These are phyloP conservation scores for Phytopythium oedochilum DNA, from an alignment of 352 stramenopile species.

Conservation along the genomic window DNA sequence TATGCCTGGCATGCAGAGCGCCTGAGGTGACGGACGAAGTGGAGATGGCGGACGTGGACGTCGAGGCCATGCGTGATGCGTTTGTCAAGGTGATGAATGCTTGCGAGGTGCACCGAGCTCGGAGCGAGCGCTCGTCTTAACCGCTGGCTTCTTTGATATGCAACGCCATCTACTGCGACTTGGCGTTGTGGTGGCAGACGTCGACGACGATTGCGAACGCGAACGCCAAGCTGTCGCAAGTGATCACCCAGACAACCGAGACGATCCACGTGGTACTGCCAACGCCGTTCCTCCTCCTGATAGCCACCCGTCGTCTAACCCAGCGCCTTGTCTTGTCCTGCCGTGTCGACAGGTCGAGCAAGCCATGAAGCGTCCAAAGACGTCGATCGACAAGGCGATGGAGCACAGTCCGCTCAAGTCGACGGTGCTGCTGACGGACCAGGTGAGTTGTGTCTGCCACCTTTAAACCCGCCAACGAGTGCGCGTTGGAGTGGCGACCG, in stretches of 20 bases:
- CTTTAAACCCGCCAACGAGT: neutral
- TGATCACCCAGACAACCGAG: conserved; percentile 54
- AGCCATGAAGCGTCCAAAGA: conserved; percentile 77
- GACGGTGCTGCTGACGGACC: conserved; percentile 30
- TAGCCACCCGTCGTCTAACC: neutral
- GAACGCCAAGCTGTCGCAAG: conserved; percentile 47
- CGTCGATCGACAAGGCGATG: conserved; percentile 63
- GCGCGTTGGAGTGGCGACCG: neutral
- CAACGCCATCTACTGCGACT: neutral
- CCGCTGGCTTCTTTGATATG: neutral
- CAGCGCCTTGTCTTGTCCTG: neutral
- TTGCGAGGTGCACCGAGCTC: neutral
- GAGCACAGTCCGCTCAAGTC: conserved; percentile 62
- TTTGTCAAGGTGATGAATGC: conserved; percentile 39
- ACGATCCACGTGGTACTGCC: conserved; percentile 62
- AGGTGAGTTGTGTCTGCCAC: conserved; percentile 13
- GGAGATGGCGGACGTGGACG: conserved; percentile 32
- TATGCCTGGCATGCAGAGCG: conserved; percentile 10
- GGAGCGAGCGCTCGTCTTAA: neutral
- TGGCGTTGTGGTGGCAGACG: conserved; percentile 24
- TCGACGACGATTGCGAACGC: conserved; percentile 49
- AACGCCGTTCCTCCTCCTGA: neutral
- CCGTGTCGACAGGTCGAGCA: conserved; percentile 42
- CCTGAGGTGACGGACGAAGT: conserved; percentile 19
- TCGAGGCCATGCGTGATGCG: conserved; percentile 41